Evolutionary conservation across 2,329 filamentous ascomycete species (phyloP).

Genomic region (Graphilbum ipis-grandicollis): DNA sequence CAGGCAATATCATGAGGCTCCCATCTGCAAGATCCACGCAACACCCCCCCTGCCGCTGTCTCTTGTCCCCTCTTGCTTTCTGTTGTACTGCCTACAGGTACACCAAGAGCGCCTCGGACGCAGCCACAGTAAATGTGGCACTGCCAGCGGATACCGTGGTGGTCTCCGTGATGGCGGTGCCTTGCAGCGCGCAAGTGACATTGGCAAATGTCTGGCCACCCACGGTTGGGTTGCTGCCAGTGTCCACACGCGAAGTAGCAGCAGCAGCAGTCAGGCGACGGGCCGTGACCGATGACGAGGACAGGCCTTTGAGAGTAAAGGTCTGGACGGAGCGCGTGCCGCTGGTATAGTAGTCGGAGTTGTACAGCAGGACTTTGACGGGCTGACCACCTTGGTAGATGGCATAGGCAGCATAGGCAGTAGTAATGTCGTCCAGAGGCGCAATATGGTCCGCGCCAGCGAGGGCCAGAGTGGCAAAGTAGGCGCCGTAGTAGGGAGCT

Average conservation of each 20-base stretch:
- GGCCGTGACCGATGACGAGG: conserved; percentile 12
- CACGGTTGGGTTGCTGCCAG: conserved; percentile 18
- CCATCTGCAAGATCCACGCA: too few species aligned
- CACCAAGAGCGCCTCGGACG: conserved; percentile 29
- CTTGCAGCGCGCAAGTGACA: conserved; percentile 24
- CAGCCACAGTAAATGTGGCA: conserved; percentile 18
- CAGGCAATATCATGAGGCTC: too few species aligned
- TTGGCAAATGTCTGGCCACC: conserved; percentile 28
- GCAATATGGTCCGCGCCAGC: conserved; percentile 22
- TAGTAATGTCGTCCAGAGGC: conserved; percentile 23
- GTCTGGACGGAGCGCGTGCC: conserved; percentile 18
- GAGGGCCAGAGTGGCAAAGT: conserved; percentile 16
- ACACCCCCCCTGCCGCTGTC: too few species aligned
- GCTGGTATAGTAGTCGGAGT: conserved; percentile 24
- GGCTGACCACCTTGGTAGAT: conserved; percentile 22
- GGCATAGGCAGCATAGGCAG: conserved; percentile 26
- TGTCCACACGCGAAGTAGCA: conserved; percentile 18
- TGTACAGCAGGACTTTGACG: conserved; percentile 24
- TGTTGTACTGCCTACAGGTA: conserved; percentile 17
- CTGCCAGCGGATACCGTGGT: conserved; percentile 15
- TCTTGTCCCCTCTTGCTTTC: too few species aligned
- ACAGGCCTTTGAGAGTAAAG: conserved; percentile 22
- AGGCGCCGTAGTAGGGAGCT: conserved; percentile 33
- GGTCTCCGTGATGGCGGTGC: conserved; percentile 19
- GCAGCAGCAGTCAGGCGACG: conserved; percentile 27